Evolutionary conservation across 306 rosid species (phyloP).

Genomic region (Fragaria vesca): DNA sequence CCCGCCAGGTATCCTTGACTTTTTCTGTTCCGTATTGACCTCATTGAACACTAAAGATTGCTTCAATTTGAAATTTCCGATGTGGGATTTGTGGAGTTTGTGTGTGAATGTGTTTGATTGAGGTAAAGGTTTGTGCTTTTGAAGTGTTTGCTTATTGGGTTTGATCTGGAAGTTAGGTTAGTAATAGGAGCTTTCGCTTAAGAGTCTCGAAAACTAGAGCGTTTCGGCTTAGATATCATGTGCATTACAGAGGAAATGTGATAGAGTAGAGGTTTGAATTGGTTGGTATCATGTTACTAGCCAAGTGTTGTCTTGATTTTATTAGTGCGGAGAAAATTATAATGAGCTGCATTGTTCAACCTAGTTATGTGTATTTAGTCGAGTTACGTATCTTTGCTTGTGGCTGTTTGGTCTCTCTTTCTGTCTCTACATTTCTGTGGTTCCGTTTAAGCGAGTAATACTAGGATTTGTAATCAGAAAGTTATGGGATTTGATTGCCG

Average conservation of each 20-base stretch:
- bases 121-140: background rate
- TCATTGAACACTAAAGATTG: background rate
- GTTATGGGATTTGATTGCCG: background rate
- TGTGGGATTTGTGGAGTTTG: background rate
- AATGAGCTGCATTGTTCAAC: background rate
- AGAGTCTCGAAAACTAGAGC: background rate
- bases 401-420: background rate
- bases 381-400: background rate
- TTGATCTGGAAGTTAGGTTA: conserved; percentile 1
- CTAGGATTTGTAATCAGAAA: background rate
- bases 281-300: background rate
- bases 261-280: background rate
- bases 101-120: background rate
- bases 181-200: background rate
- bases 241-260: background rate
- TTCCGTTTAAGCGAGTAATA: background rate
- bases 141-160: background rate
- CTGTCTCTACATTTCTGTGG: background rate
- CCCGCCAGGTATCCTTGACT: conserved; percentile 61
- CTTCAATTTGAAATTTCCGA: background rate
- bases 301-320: background rate
- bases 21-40: background rate
- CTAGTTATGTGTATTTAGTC: background rate
- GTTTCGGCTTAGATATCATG: background rate
- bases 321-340: background rate